Evolutionary conservation across 208 protist genomes (phyloP).

Genomic region (Trypanosomatidae sp.): DNA sequence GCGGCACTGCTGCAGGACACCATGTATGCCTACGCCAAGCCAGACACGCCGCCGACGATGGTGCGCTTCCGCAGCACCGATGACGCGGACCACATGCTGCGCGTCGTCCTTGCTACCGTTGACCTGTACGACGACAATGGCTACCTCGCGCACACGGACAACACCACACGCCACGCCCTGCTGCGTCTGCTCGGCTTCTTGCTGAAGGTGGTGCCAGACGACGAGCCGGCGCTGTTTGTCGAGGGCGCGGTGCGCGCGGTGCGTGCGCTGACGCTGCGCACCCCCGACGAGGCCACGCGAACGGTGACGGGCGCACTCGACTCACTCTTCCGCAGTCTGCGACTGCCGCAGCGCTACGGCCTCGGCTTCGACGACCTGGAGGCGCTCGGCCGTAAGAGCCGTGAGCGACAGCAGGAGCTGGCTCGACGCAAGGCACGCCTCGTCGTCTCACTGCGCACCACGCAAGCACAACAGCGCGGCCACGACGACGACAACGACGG

Average conservation of each 20-base stretch:
- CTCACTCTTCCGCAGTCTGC: slow-evolving; percentile 70
- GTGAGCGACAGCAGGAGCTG: slow-evolving; percentile 74
- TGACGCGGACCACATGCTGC: slow-evolving; percentile 76
- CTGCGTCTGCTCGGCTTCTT: slow-evolving; percentile 66
- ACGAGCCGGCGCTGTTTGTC: slow-evolving; percentile 79
- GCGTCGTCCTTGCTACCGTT: slow-evolving; percentile 68
- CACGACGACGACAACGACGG: too few species aligned
- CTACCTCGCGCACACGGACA: slow-evolving; percentile 77
- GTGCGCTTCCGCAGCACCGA: slow-evolving; percentile 72
- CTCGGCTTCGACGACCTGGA: slow-evolving; percentile 83
- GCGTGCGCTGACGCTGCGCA: slow-evolving; percentile 52
- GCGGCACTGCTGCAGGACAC: slow-evolving; percentile 59
- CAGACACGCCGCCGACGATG: slow-evolving; percentile 44
- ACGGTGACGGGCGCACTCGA: slow-evolving; percentile 66
- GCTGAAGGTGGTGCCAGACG: slow-evolving; percentile 78
- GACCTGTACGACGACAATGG: slow-evolving; percentile 80
- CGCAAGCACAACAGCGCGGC: too few species aligned
- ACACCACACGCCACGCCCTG: slow-evolving; percentile 67
- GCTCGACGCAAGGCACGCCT: slow-evolving; percentile 33
- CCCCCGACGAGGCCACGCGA: slow-evolving; percentile 63
- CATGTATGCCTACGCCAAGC: slow-evolving; percentile 67
- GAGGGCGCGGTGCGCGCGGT: slow-evolving; percentile 63
- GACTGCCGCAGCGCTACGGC: slow-evolving; percentile 55
- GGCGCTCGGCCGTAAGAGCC: slow-evolving; percentile 71
- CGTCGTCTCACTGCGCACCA: too few species aligned